Percentiles rank a stretch among this genome's conserved stretches.
Conservation (phyloP, 352 stramenopile species). For the Thalassiosira hispida region DNA sequence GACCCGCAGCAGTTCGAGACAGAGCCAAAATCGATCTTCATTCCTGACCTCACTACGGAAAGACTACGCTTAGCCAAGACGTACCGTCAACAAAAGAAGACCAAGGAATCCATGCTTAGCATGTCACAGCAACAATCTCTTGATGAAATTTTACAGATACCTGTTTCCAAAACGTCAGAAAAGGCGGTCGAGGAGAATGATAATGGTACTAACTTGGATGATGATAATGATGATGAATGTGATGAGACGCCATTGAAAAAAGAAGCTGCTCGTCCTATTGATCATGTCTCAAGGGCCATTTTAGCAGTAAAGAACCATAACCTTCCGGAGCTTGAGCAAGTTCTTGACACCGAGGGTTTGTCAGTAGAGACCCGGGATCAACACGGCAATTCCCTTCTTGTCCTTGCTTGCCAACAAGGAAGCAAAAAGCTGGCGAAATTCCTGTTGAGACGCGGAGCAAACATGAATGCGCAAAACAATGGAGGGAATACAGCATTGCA, state of each 20-base stretch:
- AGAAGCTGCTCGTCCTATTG: constrained; percentile 18
- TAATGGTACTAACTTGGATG: constrained; percentile 11
- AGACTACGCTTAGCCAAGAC: constrained; percentile 55
- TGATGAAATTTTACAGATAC: constrained; percentile 69
- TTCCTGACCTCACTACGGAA: constrained; percentile 59
- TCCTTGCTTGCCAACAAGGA: constrained; percentile 93
- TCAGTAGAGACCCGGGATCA: constrained; percentile 91
- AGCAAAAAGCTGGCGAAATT: constrained; percentile 96
- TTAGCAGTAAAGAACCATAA: constrained; percentile 76
- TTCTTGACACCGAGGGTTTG: constrained; percentile 88
- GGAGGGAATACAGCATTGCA: constrained; percentile 95
- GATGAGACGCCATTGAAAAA: constrained; percentile 29
- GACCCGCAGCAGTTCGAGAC: constrained; percentile 51
- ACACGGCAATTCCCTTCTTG: constrained; percentile 94
- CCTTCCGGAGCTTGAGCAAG: constrained; percentile 86
- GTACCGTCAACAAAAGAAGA: constrained; percentile 46
- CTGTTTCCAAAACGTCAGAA: constrained; percentile 38
- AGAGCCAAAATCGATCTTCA: constrained; percentile 57
- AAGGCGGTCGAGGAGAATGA: constrained; percentile 16
- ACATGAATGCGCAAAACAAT: constrained; percentile 95
- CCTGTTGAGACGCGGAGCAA: constrained; percentile 90
- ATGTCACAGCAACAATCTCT: constrained; percentile 52
- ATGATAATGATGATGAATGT: constrained; percentile 20
- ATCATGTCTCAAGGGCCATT: constrained; percentile 53
- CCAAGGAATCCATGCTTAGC: constrained; percentile 58